These are phyloP conservation scores for Colletotrichum melonis DNA, from an alignment of 2,329 filamentous ascomycete genomes.

Conservation along the genomic window DNA sequence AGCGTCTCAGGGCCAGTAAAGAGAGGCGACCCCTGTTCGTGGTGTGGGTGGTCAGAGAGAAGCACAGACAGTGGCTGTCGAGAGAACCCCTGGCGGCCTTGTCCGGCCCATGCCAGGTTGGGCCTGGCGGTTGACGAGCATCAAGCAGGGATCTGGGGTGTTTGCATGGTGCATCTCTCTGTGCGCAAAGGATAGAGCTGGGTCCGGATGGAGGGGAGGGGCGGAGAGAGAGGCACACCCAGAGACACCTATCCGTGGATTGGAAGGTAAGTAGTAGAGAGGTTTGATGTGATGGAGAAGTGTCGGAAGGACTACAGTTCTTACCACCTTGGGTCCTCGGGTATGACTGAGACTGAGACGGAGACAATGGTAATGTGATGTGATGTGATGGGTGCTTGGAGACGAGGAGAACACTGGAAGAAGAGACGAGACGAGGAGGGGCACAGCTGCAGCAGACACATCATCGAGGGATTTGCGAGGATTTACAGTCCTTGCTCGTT, in stretches of 20 bases:
- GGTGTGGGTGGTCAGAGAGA: conserved; percentile 34
- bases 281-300: not conserved
- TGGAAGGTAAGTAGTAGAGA: not conserved
- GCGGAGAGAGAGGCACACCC: not conserved
- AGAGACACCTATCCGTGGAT: not conserved
- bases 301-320: not conserved
- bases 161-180: conserved; percentile 3
- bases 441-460: not conserved
- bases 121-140: conserved; percentile 34
- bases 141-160: conserved; percentile 24
- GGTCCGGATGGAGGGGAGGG: not conserved
- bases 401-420: not conserved
- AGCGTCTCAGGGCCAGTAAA: conserved; percentile 23
- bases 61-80: conserved; percentile 36
- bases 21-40: conserved; percentile 22
- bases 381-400: not conserved
- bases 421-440: not conserved
- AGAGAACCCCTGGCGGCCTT: conserved; percentile 29
- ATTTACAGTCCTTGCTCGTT: not conserved
- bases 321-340: not conserved
- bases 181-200: conserved; percentile 6
- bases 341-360: not conserved
- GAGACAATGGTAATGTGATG: not conserved
- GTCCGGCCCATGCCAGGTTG: conserved; percentile 30
- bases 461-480: not conserved